Evolutionary conservation across 75 land plant genomes (phyloP).

Genomic region (Adiantum capillusveneris): DNA sequence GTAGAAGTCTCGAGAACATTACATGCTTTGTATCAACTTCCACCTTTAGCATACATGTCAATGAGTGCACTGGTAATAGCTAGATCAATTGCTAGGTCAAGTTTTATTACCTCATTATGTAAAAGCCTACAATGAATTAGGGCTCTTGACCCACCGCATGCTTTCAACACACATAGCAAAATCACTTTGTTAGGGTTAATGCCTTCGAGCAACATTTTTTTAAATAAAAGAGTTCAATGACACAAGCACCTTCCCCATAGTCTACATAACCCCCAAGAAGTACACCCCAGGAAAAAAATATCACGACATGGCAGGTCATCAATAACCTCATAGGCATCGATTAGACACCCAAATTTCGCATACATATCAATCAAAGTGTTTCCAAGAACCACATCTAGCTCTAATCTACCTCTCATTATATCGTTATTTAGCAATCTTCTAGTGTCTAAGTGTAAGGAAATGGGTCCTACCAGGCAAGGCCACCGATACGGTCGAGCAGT

Average conservation of each 20-base stretch:
- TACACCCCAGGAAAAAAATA: conserved; percentile 69
- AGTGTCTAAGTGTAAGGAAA: too few relatives aligned
- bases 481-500: too few relatives aligned
- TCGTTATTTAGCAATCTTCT: conserved; percentile 43
- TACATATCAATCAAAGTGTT: conserved; percentile 76
- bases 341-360: conserved; percentile 42
- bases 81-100: neutral
- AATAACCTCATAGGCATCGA: conserved; percentile 41
- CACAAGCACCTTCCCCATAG: conserved; percentile 39
- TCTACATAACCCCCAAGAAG: conserved; percentile 64
- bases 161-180: conserved; percentile 53
- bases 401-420: conserved; percentile 15
- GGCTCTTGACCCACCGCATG: conserved; percentile 45
- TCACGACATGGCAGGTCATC: conserved; percentile 40
- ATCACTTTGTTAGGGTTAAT: conserved; percentile 46
- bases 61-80: conserved; percentile 10
- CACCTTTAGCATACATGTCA: conserved; percentile 9
- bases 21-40: neutral
- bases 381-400: conserved; percentile 12
- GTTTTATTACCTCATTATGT: conserved; percentile 17
- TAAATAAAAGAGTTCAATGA: conserved; percentile 40
- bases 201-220: conserved; percentile 35
- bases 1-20: conserved; percentile 1
- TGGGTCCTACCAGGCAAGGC: too few relatives aligned
- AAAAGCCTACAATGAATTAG: conserved; percentile 40